These are phyloP conservation scores for Carnegiea gigantea DNA, from an alignment of 179 eudicot genomes.

Conservation along the genomic window DNA sequence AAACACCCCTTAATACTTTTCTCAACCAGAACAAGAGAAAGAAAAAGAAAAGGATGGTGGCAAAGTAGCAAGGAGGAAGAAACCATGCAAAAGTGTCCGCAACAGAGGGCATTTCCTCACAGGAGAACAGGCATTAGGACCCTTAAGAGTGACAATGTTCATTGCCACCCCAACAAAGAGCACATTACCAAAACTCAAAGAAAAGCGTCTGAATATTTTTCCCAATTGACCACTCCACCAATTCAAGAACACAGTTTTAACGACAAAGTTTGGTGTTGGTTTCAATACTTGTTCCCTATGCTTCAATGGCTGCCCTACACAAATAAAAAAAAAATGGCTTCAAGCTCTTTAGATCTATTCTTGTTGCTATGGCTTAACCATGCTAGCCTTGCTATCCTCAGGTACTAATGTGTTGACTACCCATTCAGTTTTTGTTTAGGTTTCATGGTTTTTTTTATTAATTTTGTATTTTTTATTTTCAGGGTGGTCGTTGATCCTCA, in stretches of 20 bases:
- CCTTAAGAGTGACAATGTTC: constrained; percentile 45
- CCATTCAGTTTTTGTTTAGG: neutral
- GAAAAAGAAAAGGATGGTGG: neutral
- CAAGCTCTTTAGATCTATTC: constrained; percentile 60
- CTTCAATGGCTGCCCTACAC: constrained; percentile 81
- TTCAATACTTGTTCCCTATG: constrained; percentile 72
- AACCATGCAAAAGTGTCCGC: neutral
- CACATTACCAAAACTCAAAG: constrained; percentile 51
- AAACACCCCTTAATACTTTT: neutral
- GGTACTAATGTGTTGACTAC: constrained; percentile 10
- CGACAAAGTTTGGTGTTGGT: constrained; percentile 51
- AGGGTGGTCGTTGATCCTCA: neutral
- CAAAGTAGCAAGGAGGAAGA: neutral
- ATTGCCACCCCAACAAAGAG: constrained; percentile 62
- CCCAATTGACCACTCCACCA: constrained; percentile 85
- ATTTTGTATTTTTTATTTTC: too few relatives aligned
- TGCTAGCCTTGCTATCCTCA: constrained; percentile 90
- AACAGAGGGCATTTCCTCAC: neutral
- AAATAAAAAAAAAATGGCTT: too few relatives aligned
- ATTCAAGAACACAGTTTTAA: constrained; percentile 53
- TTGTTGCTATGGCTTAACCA: constrained; percentile 89
- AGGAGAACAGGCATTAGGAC: constrained; percentile 10
- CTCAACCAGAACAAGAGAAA: neutral
- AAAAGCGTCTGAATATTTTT: constrained; percentile 70
- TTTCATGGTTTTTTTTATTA: neutral